Percentiles rank a stretch among this genome's conserved stretches.
These are phyloP conservation scores for Pythium plurisporium DNA, from an alignment of 352 stramenopile genomes.

Conservation along the genomic window DNA sequence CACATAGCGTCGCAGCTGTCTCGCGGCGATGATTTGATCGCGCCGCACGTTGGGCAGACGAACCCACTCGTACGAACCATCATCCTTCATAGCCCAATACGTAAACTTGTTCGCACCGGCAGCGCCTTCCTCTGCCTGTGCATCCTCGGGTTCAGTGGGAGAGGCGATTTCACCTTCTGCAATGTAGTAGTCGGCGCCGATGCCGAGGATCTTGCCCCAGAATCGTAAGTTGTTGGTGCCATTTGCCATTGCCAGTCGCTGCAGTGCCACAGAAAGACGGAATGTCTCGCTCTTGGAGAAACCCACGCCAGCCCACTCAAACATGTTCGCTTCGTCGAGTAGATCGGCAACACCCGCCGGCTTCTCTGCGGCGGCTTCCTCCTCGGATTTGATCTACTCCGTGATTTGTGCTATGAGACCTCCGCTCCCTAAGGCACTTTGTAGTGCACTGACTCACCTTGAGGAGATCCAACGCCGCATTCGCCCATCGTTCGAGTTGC, in stretches of 20 bases:
- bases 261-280: conserved; percentile 56
- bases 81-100: conserved; percentile 87
- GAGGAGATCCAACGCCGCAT: conserved; percentile 52
- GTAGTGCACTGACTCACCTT: too few relatives aligned
- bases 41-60: conserved; percentile 72
- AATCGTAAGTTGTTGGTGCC: conserved; percentile 74
- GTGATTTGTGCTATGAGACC: not conserved
- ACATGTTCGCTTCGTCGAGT: conserved; percentile 79
- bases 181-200: conserved; percentile 77
- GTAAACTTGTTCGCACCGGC: conserved; percentile 85
- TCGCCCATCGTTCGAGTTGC: conserved; percentile 61
- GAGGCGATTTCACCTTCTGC: conserved; percentile 65
- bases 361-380: conserved; percentile 37
- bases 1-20: conserved; percentile 78
- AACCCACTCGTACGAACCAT: conserved; percentile 76
- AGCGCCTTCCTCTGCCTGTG: conserved; percentile 57
- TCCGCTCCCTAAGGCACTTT: not conserved
- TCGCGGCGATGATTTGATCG: conserved; percentile 73
- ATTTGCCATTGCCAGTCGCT: conserved; percentile 50
- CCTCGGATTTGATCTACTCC: conserved; percentile 39
- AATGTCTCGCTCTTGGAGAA: conserved; percentile 77
- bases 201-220: conserved; percentile 84
- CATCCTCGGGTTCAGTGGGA: conserved; percentile 55
- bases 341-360: conserved; percentile 51
- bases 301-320: conserved; percentile 71